Percentiles rank a stretch among this genome's conserved stretches.
Conservation (phyloP, 2,329 filamentous ascomycete species). For the Monilinia vaccinii-corymbosi region DNA sequence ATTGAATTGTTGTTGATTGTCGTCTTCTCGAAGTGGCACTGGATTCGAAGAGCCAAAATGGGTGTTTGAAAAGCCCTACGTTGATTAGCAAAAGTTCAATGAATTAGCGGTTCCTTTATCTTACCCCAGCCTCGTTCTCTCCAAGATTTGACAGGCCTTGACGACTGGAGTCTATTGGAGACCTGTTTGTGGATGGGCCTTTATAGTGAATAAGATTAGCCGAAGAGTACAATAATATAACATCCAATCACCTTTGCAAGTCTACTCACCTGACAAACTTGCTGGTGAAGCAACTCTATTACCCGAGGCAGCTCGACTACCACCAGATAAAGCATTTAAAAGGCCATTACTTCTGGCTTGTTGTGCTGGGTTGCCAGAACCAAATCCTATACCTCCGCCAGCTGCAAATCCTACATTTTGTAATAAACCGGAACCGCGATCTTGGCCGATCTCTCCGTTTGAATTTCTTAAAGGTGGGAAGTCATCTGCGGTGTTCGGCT, state of each 20-base stretch:
- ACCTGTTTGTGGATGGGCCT: slow-evolving; percentile 25
- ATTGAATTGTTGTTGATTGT: slow-evolving; percentile 14
- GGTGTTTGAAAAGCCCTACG: slow-evolving; percentile 20
- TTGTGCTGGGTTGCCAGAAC: slow-evolving; percentile 30
- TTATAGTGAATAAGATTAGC: slow-evolving; percentile 6
- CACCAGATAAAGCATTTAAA: slow-evolving; percentile 55
- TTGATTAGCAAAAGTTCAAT: not conserved
- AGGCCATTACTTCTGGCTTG: slow-evolving; percentile 49
- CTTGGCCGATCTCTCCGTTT: slow-evolving; percentile 49
- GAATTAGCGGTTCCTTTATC: slow-evolving; percentile 7
- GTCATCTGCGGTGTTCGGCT: slow-evolving; percentile 43
- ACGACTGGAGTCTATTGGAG: slow-evolving; percentile 21
- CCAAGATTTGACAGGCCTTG: slow-evolving; percentile 16
- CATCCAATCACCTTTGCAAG: not conserved
- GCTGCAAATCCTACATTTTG: slow-evolving; percentile 47
- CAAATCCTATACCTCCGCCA: slow-evolving; percentile 35
- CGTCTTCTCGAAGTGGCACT: slow-evolving; percentile 19
- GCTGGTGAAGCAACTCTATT: slow-evolving; percentile 26
- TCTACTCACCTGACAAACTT: slow-evolving; percentile 23
- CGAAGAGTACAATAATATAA: not conserved
- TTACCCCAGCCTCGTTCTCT: slow-evolving; percentile 23
- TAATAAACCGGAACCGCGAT: slow-evolving; percentile 43
- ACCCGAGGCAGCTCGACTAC: slow-evolving; percentile 39
- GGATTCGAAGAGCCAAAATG: slow-evolving; percentile 20
- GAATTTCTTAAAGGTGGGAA: slow-evolving; percentile 52